Conservation (phyloP, 179 eudicot species). For the Carnegiea gigantea region DNA sequence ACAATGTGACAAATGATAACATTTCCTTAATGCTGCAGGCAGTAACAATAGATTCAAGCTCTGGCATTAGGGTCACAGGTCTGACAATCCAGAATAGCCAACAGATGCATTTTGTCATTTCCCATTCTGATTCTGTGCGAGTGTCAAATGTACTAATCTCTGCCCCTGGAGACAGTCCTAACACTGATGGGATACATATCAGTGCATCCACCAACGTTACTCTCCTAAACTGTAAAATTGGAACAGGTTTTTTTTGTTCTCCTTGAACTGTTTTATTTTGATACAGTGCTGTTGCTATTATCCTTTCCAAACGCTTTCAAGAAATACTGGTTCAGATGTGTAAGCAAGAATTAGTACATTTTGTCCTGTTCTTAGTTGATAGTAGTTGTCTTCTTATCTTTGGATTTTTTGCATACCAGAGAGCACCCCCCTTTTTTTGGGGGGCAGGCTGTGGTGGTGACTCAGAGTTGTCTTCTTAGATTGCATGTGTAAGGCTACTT, state of each 20-base stretch:
- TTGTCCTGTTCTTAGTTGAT: no score
- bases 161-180: slow-evolving; percentile 59
- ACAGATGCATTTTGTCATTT: slow-evolving; percentile 55
- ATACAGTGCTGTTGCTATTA: neutral
- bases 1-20: slow-evolving; percentile 9
- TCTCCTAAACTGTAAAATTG: slow-evolving; percentile 52
- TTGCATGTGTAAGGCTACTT: neutral
- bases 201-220: slow-evolving; percentile 67
- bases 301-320: neutral
- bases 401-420: neutral
- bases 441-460: neutral
- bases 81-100: slow-evolving; percentile 55
- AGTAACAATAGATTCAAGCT: slow-evolving; percentile 64
- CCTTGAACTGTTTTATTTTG: neutral
- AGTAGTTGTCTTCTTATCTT: neutral
- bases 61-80: slow-evolving; percentile 41
- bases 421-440: neutral
- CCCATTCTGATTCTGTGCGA: slow-evolving; percentile 43
- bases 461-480: neutral
- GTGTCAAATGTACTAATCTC: slow-evolving; percentile 40
- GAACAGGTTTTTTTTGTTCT: slow-evolving; percentile 56
- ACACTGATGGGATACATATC: slow-evolving; percentile 60
- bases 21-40: slow-evolving; percentile 45
- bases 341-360: no score
- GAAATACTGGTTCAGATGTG: neutral